A percentile compares a stretch with the other conserved stretches of the same genome.
Conservation (phyloP, 2,329 filamentous ascomycete species). For the Apiospora marii region DNA sequence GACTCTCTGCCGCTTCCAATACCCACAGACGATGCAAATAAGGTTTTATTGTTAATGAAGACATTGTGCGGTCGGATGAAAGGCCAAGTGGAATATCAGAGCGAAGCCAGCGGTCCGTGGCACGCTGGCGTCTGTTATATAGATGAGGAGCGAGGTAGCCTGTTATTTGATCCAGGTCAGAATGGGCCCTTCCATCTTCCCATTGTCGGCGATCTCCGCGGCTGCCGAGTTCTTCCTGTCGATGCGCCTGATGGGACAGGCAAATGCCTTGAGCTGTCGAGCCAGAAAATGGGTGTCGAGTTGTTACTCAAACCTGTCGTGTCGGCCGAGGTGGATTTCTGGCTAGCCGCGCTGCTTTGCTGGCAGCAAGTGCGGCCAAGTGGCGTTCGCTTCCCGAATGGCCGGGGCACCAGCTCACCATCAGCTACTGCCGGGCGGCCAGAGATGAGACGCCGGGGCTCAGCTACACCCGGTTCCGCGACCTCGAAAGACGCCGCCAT, state of each 20-base stretch:
- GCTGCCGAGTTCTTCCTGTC: constrained; percentile 72
- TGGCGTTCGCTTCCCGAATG: constrained; percentile 61
- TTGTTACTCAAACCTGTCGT: constrained; percentile 71
- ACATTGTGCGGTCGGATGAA: constrained; percentile 81
- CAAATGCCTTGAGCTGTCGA: constrained; percentile 62
- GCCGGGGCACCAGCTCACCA: constrained; percentile 44
- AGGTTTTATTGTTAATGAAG: constrained; percentile 79
- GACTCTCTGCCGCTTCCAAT: constrained; percentile 68
- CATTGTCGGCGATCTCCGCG: constrained; percentile 76
- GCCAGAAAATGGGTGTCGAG: constrained; percentile 63
- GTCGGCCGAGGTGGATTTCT: constrained; percentile 75
- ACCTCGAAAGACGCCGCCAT: constrained; percentile 75
- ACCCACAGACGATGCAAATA: constrained; percentile 73
- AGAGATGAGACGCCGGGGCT: constrained; percentile 53
- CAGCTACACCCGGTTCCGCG: constrained; percentile 44
- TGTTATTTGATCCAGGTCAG: constrained; percentile 78
- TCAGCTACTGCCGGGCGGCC: constrained; percentile 46
- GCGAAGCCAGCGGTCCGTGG: constrained; percentile 69
- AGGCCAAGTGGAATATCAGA: constrained; percentile 77
- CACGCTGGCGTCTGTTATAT: constrained; percentile 77
- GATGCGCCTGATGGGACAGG: constrained; percentile 52
- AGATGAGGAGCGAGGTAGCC: constrained; percentile 75
- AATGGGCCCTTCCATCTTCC: constrained; percentile 70
- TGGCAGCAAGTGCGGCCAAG: constrained; percentile 79
- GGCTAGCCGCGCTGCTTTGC: constrained; percentile 81